Conservation (phyloP, 306 rosid genomes). For the Aeschynomene evenia region DNA sequence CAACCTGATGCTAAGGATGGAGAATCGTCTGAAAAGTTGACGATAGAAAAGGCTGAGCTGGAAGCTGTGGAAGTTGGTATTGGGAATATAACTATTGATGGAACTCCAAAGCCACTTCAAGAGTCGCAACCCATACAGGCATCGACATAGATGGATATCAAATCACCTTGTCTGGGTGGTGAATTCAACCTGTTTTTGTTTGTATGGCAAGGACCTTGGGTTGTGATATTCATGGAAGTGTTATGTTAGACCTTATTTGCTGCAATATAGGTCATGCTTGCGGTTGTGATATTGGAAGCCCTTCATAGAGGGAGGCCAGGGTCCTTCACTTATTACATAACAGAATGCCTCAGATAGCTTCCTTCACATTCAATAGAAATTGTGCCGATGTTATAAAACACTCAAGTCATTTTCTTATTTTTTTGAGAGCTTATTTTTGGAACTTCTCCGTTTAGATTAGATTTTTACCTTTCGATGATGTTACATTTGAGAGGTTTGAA, state of each 20-base stretch:
- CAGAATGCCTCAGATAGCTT: slow-evolving; percentile 14
- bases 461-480: slow-evolving; percentile 25
- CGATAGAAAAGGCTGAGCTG: slow-evolving; percentile 58
- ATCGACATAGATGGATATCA: slow-evolving; percentile 4
- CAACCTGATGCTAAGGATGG: slow-evolving; percentile 35
- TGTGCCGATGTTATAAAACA: slow-evolving; percentile 3
- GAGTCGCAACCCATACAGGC: slow-evolving; percentile 35
- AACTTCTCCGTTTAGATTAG: slow-evolving; percentile 35
- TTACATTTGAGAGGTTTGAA: slow-evolving; percentile 34
- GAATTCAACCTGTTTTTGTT: slow-evolving; percentile 25
- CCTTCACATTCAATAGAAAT: slow-evolving; percentile 15
- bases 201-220: slow-evolving; percentile 22
- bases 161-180: slow-evolving; percentile 8
- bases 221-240: slow-evolving; percentile 13
- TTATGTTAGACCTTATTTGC: slow-evolving; percentile 4
- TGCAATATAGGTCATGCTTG: slow-evolving; percentile 12
- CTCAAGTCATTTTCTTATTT: not conserved
- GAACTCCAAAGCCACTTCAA: slow-evolving; percentile 49
- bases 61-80: slow-evolving; percentile 66
- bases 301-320: slow-evolving; percentile 24
- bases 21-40: slow-evolving; percentile 37
- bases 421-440: slow-evolving; percentile 21
- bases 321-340: not conserved
- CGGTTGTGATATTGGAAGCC: slow-evolving; percentile 31
- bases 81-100: slow-evolving; percentile 57